phyloP scores from a whole-genome alignment of 2,329 filamentous ascomycete genomes.

The Colletotrichum siamense region DNA sequence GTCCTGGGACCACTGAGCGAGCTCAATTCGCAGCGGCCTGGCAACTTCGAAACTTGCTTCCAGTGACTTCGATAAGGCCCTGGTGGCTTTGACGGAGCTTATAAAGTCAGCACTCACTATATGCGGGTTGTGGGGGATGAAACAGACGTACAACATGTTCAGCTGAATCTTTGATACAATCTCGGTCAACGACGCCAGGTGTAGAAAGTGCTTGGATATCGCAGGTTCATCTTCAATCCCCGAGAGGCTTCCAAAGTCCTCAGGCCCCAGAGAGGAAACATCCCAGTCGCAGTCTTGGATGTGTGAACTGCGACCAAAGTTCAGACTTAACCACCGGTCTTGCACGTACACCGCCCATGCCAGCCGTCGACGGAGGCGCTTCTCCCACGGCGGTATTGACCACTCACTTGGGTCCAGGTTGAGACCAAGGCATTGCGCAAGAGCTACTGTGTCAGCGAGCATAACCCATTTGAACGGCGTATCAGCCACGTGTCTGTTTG shows the following conservation, averaged over 20 bases:
- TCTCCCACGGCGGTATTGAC: conserved; percentile 9
- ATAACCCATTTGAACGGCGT: conserved; percentile 19
- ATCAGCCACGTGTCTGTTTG: conserved; percentile 10
- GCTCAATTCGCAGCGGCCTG: not conserved
- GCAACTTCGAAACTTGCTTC: conserved; percentile 10
- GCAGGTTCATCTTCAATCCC: not conserved
- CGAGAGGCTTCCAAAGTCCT: not conserved
- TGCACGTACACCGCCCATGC: conserved; percentile 9
- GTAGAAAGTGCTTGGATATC: not conserved
- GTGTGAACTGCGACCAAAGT: conserved; percentile 4
- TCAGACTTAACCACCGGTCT: conserved; percentile 6
- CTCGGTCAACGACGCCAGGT: not conserved
- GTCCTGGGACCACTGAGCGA: not conserved
- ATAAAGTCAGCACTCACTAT: not conserved
- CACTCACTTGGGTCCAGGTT: conserved; percentile 1
- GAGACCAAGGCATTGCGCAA: conserved; percentile 1
- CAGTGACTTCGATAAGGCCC: not conserved
- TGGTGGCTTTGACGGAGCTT: not conserved
- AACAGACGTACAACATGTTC: not conserved
- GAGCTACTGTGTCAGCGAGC: conserved; percentile 6
- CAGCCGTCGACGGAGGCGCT: not conserved
- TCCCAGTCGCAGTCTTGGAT: conserved; percentile 15
- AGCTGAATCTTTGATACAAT: conserved; percentile 11
- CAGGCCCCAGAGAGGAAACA: not conserved
- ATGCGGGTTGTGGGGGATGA: not conserved